Conservation (phyloP, 306 rosid genomes). For the Fagus crenata region DNA sequence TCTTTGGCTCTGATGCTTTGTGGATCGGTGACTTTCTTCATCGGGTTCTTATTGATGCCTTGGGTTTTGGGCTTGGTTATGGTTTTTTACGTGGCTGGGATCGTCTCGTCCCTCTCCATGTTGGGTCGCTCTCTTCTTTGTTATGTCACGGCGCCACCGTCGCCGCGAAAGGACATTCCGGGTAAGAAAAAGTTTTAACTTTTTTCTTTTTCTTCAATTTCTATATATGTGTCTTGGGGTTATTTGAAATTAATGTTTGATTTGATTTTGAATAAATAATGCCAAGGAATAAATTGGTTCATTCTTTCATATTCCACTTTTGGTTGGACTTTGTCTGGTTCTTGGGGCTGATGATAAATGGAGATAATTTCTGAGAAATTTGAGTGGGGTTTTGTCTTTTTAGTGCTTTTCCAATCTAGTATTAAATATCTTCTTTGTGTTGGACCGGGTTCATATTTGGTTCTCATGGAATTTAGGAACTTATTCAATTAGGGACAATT, state of each 20-base stretch:
- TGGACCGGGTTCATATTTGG: neutral
- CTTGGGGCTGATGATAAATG: neutral
- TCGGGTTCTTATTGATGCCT: conserved; percentile 89
- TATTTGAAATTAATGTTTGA: neutral
- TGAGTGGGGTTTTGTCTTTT: neutral
- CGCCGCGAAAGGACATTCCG: conserved; percentile 61
- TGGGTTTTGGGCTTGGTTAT: conserved; percentile 80
- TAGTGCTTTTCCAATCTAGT: neutral
- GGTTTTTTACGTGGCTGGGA: conserved; percentile 70
- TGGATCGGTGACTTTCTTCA: conserved; percentile 86
- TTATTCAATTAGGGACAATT: neutral
- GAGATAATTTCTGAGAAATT: no score
- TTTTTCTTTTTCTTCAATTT: neutral
- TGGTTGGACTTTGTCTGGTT: neutral
- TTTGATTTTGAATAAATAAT: neutral
- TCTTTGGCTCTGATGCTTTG: conserved; percentile 87
- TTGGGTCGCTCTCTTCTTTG: conserved; percentile 70
- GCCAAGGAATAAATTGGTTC: neutral
- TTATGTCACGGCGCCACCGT: conserved; percentile 42
- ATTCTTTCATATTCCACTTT: neutral
- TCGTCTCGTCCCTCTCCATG: conserved; percentile 61
- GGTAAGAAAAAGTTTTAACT: conserved; percentile 37
- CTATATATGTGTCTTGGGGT: neutral
- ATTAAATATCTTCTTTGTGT: neutral
- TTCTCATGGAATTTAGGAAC: neutral